Percentiles rank a stretch among this genome's conserved stretches.
phyloP scores from a whole-genome alignment of 129 eudicot genomes.

The Arctium lappa region DNA sequence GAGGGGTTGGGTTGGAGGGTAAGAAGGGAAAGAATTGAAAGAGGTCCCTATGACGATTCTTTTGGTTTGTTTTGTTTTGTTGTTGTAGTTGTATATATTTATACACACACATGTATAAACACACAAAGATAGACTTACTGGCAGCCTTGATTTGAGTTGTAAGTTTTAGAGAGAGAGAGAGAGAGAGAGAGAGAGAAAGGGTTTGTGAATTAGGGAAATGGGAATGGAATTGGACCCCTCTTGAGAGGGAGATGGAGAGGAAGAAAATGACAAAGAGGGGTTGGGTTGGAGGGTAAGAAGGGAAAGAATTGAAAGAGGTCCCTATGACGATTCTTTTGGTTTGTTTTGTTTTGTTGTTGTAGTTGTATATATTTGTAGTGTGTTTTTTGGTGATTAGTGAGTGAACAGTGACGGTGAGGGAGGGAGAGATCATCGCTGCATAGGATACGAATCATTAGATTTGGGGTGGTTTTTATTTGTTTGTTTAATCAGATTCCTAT shows the following conservation, averaged over 20 bases:
- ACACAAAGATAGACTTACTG: slow-evolving; percentile 15
- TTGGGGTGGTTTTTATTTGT: slow-evolving; percentile 6
- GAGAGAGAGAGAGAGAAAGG: background rate
- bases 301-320: slow-evolving; percentile 23
- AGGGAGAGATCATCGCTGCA: background rate
- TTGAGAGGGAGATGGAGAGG: slow-evolving; percentile 21
- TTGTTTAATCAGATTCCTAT: slow-evolving; percentile 24
- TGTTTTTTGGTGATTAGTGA: background rate
- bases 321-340: background rate
- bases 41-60: slow-evolving; percentile 1
- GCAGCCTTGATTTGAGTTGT: slow-evolving; percentile 8
- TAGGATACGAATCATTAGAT: slow-evolving; percentile 38
- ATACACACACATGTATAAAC: slow-evolving; percentile 1
- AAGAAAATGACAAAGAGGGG: slow-evolving; percentile 44
- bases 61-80: background rate
- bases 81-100: too few relatives aligned
- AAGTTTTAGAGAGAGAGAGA: slow-evolving; percentile 10
- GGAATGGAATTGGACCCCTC: slow-evolving; percentile 41
- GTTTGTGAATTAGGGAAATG: slow-evolving; percentile 17
- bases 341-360: background rate
- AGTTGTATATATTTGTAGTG: background rate
- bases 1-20: slow-evolving; percentile 11
- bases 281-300: slow-evolving; percentile 14
- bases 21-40: slow-evolving; percentile 25
- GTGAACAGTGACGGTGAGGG: slow-evolving; percentile 10